phyloP scores from a whole-genome alignment of 306 rosid species.

The Casuarina equisetifolia region DNA sequence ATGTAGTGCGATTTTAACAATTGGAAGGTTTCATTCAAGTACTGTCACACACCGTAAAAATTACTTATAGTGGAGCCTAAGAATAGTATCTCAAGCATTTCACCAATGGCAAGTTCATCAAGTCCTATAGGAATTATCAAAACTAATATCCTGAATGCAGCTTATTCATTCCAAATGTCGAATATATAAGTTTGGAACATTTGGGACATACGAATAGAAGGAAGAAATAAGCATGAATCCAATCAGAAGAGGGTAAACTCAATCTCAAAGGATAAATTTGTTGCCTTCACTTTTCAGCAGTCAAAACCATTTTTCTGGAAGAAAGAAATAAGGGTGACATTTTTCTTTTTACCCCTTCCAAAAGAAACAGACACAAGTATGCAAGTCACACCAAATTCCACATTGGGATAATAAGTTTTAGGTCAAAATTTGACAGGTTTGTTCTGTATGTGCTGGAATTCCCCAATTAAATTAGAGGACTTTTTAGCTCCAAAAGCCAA shows the following conservation, averaged over 20 bases:
- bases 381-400: too few relatives aligned
- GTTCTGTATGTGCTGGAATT: not conserved
- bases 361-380: not conserved
- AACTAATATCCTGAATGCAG: not conserved
- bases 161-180: not conserved
- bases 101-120: not conserved
- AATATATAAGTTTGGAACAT: not conserved
- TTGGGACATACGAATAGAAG: not conserved
- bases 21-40: not conserved
- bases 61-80: slow-evolving; percentile 2
- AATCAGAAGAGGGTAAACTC: not conserved
- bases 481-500: not conserved
- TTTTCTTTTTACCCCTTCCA: not conserved
- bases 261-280: not conserved
- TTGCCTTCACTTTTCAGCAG: not conserved
- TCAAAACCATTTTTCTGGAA: not conserved
- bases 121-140: slow-evolving; percentile 12
- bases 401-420: too few relatives aligned
- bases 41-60: not conserved
- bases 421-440: not conserved
- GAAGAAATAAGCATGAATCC: not conserved
- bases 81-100: slow-evolving; percentile 3
- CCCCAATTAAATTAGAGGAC: not conserved
- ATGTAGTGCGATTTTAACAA: not conserved
- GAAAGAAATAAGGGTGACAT: not conserved